Conservation (phyloP, 805 yeast species). For the Nakazawaea siamensis region DNA sequence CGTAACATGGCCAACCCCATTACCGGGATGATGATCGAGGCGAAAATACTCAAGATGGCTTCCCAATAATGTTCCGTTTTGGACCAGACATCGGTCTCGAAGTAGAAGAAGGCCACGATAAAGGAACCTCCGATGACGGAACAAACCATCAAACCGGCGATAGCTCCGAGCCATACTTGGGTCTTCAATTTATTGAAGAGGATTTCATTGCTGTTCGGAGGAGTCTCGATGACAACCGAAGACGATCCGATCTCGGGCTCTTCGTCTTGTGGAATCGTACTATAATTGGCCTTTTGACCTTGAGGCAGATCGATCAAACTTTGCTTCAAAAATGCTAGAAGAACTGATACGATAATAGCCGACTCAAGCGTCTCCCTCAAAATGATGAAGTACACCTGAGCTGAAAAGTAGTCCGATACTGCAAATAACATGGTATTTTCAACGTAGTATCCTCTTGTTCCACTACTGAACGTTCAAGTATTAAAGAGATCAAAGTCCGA, state of each 20-base stretch:
- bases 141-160: slow-evolving; percentile 30
- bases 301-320: slow-evolving; percentile 7
- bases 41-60: slow-evolving; percentile 33
- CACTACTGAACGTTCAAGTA: no score
- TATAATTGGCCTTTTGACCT: not conserved
- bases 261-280: not conserved
- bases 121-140: slow-evolving; percentile 31
- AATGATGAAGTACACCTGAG: slow-evolving; percentile 37
- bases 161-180: slow-evolving; percentile 38
- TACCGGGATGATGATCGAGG: slow-evolving; percentile 34
- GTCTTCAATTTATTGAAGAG: slow-evolving; percentile 17
- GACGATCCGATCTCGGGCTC: not conserved
- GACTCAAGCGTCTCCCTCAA: slow-evolving; percentile 38
- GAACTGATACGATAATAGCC: slow-evolving; percentile 39
- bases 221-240: not conserved
- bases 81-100: slow-evolving; percentile 37
- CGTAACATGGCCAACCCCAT: slow-evolving; percentile 38
- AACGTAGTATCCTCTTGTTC: no score
- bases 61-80: slow-evolving; percentile 41
- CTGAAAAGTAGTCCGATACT: slow-evolving; percentile 27
- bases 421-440: no score
- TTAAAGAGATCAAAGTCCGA: no score
- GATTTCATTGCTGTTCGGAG: not conserved
- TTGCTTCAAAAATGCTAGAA: slow-evolving; percentile 35
- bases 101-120: slow-evolving; percentile 28